Conservation (phyloP, 148 eudicot species). For the Pouteria glomerata region DNA sequence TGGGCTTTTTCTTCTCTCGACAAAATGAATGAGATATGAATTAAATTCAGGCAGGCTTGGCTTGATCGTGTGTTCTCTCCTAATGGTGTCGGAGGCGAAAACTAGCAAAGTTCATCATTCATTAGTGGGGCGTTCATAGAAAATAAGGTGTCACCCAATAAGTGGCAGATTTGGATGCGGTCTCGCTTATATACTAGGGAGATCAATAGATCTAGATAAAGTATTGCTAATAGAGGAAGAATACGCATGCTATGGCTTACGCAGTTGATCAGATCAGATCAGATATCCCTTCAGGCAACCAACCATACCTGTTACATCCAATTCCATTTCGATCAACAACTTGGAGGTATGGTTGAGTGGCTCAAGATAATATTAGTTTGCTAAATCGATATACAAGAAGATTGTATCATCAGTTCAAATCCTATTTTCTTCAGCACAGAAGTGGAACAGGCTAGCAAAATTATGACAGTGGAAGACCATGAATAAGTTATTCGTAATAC, state of each 20-base stretch:
- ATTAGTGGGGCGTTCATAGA: too few species aligned
- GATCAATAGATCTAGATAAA: too few species aligned
- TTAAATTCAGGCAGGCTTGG: background rate
- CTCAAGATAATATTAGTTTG: conserved; percentile 22
- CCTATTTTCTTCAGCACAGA: background rate
- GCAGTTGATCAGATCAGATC: background rate
- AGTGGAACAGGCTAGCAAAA: background rate
- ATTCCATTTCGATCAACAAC: conserved; percentile 16
- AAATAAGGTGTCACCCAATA: too few species aligned
- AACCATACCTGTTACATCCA: conserved; percentile 12
- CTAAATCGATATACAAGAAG: conserved; percentile 13
- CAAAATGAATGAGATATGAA: background rate
- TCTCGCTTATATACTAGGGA: too few species aligned
- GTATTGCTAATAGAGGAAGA: background rate
- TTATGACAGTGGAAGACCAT: too few species aligned
- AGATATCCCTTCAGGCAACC: conserved; percentile 5
- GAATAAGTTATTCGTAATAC: too few species aligned
- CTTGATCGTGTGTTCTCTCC: background rate
- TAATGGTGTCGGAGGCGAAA: background rate
- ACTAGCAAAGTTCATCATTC: background rate
- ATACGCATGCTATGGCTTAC: background rate
- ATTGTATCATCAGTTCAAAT: conserved; percentile 11
- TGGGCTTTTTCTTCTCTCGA: background rate
- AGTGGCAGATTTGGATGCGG: too few species aligned
- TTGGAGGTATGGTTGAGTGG: conserved; percentile 18